Conservation (phyloP, 768 basidiomycete genomes). For the Termitomyces sp. region DNA sequence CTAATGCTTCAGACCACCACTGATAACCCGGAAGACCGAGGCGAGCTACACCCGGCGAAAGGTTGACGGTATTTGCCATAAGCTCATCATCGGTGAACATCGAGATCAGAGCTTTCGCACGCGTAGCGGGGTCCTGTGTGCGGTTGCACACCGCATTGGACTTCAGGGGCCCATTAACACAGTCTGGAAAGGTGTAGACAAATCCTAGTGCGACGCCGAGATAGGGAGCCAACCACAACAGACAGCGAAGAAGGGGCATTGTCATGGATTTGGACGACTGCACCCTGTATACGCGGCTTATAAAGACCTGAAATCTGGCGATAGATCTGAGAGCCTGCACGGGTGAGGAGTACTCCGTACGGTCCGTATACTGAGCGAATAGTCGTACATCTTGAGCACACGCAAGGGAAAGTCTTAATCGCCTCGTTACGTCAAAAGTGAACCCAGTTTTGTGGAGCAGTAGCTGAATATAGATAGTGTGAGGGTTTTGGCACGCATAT, state of each 20-base stretch:
- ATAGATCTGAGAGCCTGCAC: too few species aligned
- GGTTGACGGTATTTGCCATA: constrained; percentile 44
- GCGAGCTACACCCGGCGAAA: constrained; percentile 45
- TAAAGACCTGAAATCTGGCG: background rate
- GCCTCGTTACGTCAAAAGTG: background rate
- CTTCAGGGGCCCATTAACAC: constrained; percentile 38
- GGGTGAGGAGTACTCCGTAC: too few species aligned
- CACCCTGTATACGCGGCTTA: background rate
- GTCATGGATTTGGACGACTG: too few species aligned
- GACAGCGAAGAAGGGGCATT: constrained; percentile 1
- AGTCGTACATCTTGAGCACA: background rate
- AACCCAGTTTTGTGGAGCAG: background rate
- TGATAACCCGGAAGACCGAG: constrained; percentile 52
- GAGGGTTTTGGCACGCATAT: background rate
- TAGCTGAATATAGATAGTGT: background rate
- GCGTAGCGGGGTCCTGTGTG: constrained; percentile 34
- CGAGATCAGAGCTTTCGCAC: constrained; percentile 44
- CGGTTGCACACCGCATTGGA: constrained; percentile 44
- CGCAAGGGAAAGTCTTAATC: background rate
- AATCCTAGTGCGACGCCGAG: constrained; percentile 7
- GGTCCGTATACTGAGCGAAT: background rate
- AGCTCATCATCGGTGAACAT: constrained; percentile 48
- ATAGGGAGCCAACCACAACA: constrained; percentile 6
- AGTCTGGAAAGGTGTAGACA: constrained; percentile 42
- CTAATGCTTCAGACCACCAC: constrained; percentile 60